phyloP scores from a whole-genome alignment of 2,329 filamentous ascomycete species.

The Colletotrichum caudatum region DNA sequence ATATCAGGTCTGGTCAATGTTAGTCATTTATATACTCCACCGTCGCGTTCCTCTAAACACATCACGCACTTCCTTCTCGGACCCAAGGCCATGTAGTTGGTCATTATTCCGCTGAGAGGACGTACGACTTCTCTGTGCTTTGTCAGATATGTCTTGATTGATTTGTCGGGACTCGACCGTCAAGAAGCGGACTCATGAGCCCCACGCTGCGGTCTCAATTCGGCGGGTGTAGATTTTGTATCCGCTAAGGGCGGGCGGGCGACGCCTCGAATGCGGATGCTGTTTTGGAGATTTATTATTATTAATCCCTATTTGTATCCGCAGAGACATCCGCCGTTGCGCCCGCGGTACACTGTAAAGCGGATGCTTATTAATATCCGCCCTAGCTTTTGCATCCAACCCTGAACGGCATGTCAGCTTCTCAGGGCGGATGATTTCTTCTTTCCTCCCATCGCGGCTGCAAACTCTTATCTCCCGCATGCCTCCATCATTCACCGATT shows the following conservation, averaged over 20 bases:
- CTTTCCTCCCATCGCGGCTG: not conserved
- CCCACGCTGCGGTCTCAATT: not conserved
- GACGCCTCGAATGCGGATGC: not conserved
- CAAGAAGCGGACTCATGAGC: not conserved
- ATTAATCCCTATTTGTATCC: slow-evolving; percentile 1
- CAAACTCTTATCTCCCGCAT: not conserved
- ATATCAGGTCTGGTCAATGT: not conserved
- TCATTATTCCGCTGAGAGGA: not conserved
- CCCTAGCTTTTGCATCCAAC: no score
- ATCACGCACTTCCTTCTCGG: not conserved
- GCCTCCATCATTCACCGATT: not conserved
- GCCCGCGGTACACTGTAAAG: not conserved
- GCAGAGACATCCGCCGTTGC: slow-evolving; percentile 9
- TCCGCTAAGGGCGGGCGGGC: not conserved
- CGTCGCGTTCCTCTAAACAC: no score
- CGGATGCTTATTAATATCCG: slow-evolving; percentile 26
- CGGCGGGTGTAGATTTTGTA: slow-evolving; percentile 7
- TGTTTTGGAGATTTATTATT: not conserved
- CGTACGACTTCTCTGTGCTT: not conserved
- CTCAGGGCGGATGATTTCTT: slow-evolving; percentile 1
- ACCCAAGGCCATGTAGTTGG: not conserved
- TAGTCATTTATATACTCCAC: not conserved
- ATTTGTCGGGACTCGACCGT: not conserved
- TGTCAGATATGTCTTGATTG: no score
- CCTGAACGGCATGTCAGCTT: not conserved